Percentiles rank a stretch among this genome's conserved stretches.
These are phyloP conservation scores for Huntiella bhutanensis DNA, from an alignment of 2,329 filamentous ascomycete genomes.

Conservation along the genomic window DNA sequence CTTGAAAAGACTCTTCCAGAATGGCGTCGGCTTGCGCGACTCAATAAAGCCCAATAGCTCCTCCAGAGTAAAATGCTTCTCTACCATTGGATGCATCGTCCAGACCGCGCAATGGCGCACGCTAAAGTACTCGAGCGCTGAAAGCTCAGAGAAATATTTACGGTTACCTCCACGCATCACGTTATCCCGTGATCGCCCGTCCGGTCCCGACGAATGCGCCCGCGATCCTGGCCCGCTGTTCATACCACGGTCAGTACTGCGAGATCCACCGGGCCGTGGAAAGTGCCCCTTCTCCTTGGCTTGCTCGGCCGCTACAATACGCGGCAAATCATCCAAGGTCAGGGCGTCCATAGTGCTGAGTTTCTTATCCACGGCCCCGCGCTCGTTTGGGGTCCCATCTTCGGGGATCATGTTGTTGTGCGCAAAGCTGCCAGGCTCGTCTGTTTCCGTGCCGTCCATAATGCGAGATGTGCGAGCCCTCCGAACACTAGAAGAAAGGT, in stretches of 20 bases:
- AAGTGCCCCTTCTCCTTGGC: slow-evolving; percentile 58
- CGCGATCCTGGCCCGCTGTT: neutral
- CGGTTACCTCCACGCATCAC: slow-evolving; percentile 38
- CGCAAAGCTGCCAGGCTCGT: slow-evolving; percentile 37
- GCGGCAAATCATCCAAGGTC: slow-evolving; percentile 86
- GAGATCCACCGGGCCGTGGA: slow-evolving; percentile 39
- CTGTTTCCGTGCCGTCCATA: slow-evolving; percentile 65
- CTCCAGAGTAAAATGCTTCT: slow-evolving; percentile 80
- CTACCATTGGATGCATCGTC: slow-evolving; percentile 82
- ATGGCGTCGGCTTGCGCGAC: slow-evolving; percentile 68
- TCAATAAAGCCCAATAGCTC: slow-evolving; percentile 87
- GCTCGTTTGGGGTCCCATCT: slow-evolving; percentile 50
- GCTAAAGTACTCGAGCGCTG: slow-evolving; percentile 91
- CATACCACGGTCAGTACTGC: slow-evolving; percentile 4
- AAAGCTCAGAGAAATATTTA: slow-evolving; percentile 90
- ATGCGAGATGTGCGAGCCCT: slow-evolving; percentile 81
- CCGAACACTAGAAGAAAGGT: slow-evolving; percentile 79
- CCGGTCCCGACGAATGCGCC: neutral
- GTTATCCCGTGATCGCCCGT: slow-evolving; percentile 13
- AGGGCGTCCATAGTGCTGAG: slow-evolving; percentile 82
- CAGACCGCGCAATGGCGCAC: slow-evolving; percentile 87
- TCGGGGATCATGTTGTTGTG: slow-evolving; percentile 51
- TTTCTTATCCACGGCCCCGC: slow-evolving; percentile 58
- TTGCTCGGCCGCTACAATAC: slow-evolving; percentile 89
- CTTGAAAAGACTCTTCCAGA: slow-evolving; percentile 98